phyloP scores from a whole-genome alignment of 2,329 filamentous ascomycete species.

The Colletotrichum coccodes region DNA sequence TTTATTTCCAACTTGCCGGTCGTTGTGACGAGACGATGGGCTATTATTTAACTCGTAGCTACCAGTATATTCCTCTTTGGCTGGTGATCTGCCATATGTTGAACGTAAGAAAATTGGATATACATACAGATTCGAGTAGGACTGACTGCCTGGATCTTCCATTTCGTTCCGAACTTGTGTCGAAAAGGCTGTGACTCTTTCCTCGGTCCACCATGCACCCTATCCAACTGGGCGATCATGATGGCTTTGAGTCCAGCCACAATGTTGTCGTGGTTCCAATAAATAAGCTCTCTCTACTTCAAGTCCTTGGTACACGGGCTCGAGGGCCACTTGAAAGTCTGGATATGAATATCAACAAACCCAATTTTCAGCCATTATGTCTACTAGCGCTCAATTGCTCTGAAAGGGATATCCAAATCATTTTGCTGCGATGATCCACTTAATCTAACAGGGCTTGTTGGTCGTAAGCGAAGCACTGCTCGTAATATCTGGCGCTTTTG shows the following conservation, averaged over 20 bases:
- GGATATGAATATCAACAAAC: slow-evolving; percentile 61
- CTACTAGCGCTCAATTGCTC: slow-evolving; percentile 40
- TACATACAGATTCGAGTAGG: slow-evolving; percentile 47
- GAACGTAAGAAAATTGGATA: not conserved
- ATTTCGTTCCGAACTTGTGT: slow-evolving; percentile 37
- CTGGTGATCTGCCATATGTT: too few species aligned
- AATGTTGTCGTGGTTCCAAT: slow-evolving; percentile 3
- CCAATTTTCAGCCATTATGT: slow-evolving; percentile 60
- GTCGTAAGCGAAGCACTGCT: too few species aligned
- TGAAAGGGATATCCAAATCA: slow-evolving; percentile 40
- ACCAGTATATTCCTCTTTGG: too few species aligned
- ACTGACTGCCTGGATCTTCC: slow-evolving; percentile 37
- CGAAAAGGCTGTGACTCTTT: slow-evolving; percentile 15
- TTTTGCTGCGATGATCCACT: slow-evolving; percentile 42
- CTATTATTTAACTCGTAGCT: too few species aligned
- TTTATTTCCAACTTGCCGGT: too few species aligned
- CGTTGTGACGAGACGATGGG: too few species aligned
- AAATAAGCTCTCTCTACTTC: slow-evolving; percentile 61
- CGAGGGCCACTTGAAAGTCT: slow-evolving; percentile 58
- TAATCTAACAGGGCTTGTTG: too few species aligned
- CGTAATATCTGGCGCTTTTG: too few species aligned
- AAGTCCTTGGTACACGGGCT: slow-evolving; percentile 62
- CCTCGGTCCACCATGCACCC: not conserved
- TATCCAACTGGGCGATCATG: not conserved
- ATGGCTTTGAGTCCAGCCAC: not conserved